These are phyloP conservation scores for Schwanniomyces polymorphus DNA, from an alignment of 805 yeast species.

Conservation along the genomic window DNA sequence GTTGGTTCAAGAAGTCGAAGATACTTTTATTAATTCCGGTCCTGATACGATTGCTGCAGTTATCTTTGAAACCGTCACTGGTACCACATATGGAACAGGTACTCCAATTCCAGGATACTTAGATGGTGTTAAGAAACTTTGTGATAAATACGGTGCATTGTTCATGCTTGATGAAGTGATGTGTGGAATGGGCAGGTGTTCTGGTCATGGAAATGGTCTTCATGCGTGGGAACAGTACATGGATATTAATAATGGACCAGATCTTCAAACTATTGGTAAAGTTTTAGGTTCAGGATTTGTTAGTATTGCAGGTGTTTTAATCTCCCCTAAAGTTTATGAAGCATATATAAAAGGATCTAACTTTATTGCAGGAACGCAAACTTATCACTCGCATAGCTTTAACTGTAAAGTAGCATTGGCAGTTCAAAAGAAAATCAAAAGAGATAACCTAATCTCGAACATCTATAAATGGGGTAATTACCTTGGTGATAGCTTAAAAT, in stretches of 20 bases:
- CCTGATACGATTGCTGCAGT: slow-evolving; percentile 45
- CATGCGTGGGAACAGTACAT: slow-evolving; percentile 48
- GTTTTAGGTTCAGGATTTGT: slow-evolving; percentile 14
- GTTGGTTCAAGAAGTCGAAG: slow-evolving; percentile 41
- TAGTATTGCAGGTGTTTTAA: slow-evolving; percentile 43
- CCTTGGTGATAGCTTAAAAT: slow-evolving; percentile 37
- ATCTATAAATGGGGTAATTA: slow-evolving; percentile 43
- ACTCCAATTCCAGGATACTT: slow-evolving; percentile 38
- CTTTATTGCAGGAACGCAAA: slow-evolving; percentile 32
- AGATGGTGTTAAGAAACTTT: slow-evolving; percentile 32
- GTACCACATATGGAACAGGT: slow-evolving; percentile 42
- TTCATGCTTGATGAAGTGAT: slow-evolving; percentile 56
- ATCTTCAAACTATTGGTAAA: slow-evolving; percentile 50
- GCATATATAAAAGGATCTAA: background rate
- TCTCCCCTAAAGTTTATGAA: background rate
- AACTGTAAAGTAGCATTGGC: slow-evolving; percentile 48
- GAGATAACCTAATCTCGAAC: slow-evolving; percentile 37
- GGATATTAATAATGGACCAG: slow-evolving; percentile 36
- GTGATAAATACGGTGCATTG: slow-evolving; percentile 52
- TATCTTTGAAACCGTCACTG: slow-evolving; percentile 47
- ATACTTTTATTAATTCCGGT: slow-evolving; percentile 39
- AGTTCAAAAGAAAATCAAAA: slow-evolving; percentile 36
- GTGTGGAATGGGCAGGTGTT: slow-evolving; percentile 54
- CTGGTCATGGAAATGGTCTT: slow-evolving; percentile 31
- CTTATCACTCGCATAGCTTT: slow-evolving; percentile 51